phyloP scores from a whole-genome alignment of 768 basidiomycete genomes.

The Boletus vinaceobasis region DNA sequence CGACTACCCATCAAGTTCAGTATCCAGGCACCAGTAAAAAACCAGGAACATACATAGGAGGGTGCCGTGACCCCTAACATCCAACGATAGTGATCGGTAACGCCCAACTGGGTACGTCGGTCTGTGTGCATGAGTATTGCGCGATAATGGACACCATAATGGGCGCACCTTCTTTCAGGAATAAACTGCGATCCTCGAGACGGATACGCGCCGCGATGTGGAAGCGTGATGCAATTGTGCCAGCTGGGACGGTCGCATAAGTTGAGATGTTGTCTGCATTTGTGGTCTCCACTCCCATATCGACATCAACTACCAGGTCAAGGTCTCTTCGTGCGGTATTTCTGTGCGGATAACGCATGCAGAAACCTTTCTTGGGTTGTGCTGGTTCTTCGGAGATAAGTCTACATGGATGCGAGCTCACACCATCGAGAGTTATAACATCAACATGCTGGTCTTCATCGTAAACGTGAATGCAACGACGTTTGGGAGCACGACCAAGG shows the following conservation, averaged over 20 bases:
- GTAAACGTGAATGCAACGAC: conserved; percentile 39
- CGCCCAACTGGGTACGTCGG: conserved; percentile 24
- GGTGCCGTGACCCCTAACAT: conserved; percentile 43
- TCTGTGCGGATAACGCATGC: conserved; percentile 39
- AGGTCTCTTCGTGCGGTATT: conserved; percentile 39
- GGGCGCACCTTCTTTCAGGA: conserved; percentile 37
- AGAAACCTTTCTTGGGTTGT: conserved; percentile 26
- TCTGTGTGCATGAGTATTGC: conserved; percentile 26
- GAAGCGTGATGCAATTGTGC: conserved; percentile 36
- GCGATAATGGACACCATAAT: neutral
- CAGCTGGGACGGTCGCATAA: conserved; percentile 8
- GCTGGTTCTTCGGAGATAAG: neutral
- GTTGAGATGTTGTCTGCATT: neutral
- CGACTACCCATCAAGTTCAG: conserved; percentile 17
- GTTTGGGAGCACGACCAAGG: conserved; percentile 42
- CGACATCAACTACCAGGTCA: conserved; percentile 26
- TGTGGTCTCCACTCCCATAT: neutral
- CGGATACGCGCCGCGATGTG: conserved; percentile 44
- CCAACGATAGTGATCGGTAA: conserved; percentile 45
- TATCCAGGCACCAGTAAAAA: neutral
- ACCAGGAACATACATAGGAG: conserved; percentile 41
- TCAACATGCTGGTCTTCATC: conserved; percentile 34
- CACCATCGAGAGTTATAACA: conserved; percentile 24
- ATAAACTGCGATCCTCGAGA: conserved; percentile 44
- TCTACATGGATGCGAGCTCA: neutral